These are phyloP conservation scores for Magnolia sinica DNA, from an alignment of 164 flowering plant species.

Conservation along the genomic window DNA sequence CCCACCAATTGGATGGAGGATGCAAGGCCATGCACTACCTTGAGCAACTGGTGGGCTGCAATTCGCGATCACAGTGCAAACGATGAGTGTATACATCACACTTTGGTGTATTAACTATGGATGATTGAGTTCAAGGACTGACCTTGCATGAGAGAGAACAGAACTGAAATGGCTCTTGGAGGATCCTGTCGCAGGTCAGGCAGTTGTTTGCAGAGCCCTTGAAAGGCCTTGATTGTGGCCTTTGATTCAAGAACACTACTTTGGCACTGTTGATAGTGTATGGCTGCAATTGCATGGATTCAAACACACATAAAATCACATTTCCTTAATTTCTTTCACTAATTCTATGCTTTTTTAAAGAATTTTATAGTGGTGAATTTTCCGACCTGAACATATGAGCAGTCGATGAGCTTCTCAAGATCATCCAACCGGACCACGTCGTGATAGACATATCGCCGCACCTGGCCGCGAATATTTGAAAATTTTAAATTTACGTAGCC, in stretches of 20 bases:
- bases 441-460: constrained; percentile 85
- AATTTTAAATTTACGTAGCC: neutral
- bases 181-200: constrained; percentile 75
- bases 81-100: neutral
- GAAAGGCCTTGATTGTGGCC: constrained; percentile 45
- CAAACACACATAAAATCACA: neutral
- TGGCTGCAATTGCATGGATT: constrained; percentile 24
- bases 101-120: neutral
- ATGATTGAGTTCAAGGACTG: neutral
- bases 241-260: constrained; percentile 33
- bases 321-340: neutral
- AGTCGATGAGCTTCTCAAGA: constrained; percentile 84
- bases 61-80: neutral
- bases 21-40: neutral
- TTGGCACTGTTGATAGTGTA: constrained; percentile 35
- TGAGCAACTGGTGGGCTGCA: neutral
- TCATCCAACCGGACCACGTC: constrained; percentile 82
- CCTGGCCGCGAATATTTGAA: constrained; percentile 31
- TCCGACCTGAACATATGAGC: constrained; percentile 69
- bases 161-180: constrained; percentile 76
- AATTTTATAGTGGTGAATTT: neutral
- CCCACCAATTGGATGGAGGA: neutral
- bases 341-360: neutral
- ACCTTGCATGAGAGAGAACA: constrained; percentile 99
- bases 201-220: constrained; percentile 65